Evolutionary conservation across 192 early-diverging fungal species (phyloP), one percentile per base, ranked within the genome.

Genomic region (Backusella luteola): DNA sequence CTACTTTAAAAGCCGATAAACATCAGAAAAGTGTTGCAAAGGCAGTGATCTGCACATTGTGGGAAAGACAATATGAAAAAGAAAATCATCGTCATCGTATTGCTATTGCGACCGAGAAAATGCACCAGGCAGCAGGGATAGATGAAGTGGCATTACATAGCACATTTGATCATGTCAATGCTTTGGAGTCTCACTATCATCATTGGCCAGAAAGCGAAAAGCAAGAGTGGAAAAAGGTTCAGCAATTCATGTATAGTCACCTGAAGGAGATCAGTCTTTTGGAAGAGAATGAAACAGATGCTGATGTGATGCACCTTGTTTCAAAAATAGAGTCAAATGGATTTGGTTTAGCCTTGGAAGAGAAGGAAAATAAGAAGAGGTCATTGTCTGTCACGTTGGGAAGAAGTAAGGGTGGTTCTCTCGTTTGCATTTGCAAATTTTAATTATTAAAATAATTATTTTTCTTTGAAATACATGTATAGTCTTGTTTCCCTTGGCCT

Each of bases 21-120:
- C 92, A 93, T 72, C 84, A 86, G 42, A 93, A 92, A 76, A 89
- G 89, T 76, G 80, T 93, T 9, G 81, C 88, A 66, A 91, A 91
- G 53, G 59, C 91, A 35, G 42, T 91, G 52, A 29, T 91, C 6
- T 74, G 83, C 59, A 73, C 85, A n/a, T 79, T 83, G 7, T 80
- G 81, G 76, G 83, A 88, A 69, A 73, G 85, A 14, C 78, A 83
- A 26, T 34, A 19, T 26, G 74, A 69, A 66, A 63, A 63, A 12
- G 21, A 63, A 0, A 9, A 63, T 29, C 2, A 14, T 26, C 46
- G 68, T 34, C 63, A 73, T 42, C 56, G 76, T 49, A 42, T n/a
- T 56, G 77, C 63, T 46, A 63, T 63, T 29, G 21, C 56, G 9
- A 23, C 56, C 12, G 56, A 63, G 23, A 63, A 26, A 26, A 63